Evolutionary conservation across 1,139 yeast genomes (phyloP).

Genomic region (Insectozyma bohioensis): DNA sequence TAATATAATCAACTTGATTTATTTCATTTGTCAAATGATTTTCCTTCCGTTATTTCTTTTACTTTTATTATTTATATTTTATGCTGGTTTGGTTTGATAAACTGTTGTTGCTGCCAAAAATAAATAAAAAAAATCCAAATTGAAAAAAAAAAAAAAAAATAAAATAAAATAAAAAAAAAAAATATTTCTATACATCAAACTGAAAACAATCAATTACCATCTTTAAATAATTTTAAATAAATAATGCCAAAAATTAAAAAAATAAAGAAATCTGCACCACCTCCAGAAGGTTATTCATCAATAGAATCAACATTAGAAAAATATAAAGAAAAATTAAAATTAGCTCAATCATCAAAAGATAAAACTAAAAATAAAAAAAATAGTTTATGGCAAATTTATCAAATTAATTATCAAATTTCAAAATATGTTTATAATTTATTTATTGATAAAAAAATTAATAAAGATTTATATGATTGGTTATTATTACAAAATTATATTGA

Average conservation of each 20-base stretch:
- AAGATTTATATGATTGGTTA: conserved; percentile 76
- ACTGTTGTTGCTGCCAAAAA: too few relatives aligned
- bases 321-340: conserved; percentile 59
- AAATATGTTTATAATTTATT: conserved; percentile 76
- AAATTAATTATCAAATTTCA: conserved; percentile 71
- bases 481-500: conserved; percentile 68
- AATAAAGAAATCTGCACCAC: conserved; percentile 41
- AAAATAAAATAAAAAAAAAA: too few relatives aligned
- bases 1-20: too few relatives aligned
- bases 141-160: too few relatives aligned
- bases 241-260: conserved; percentile 45
- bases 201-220: background rate
- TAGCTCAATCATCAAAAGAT: conserved; percentile 43
- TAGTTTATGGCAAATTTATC: conserved; percentile 68
- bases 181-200: too few relatives aligned
- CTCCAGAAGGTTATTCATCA: conserved; percentile 77
- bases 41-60: too few relatives aligned
- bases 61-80: too few relatives aligned
- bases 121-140: too few relatives aligned
- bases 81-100: too few relatives aligned
- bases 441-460: conserved; percentile 64
- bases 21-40: too few relatives aligned
- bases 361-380: conserved; percentile 44
- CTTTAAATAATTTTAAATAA: too few relatives aligned
- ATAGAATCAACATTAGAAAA: conserved; percentile 71